Base-by-base conservation (phyloP, 768 basidiomycete species). In the Mycena albidolilacea region DNA sequence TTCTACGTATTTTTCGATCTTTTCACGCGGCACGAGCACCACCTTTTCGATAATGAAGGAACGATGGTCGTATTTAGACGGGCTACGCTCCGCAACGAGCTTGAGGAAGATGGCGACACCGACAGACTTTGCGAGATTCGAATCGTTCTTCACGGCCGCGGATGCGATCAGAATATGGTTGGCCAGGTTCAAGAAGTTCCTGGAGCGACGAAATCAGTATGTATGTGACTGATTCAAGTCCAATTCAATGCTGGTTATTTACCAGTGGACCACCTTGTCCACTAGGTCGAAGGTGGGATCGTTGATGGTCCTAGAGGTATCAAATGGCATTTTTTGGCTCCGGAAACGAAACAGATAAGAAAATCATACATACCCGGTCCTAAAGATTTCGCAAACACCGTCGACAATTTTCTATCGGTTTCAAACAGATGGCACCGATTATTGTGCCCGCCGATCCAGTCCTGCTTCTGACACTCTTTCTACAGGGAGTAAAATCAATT, bases 11-110 rank as follows among this genome's bases (percentile, higher is more conserved):
- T 50, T 69, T 41, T 10, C 12, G 17, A 0, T 10, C 30, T 12
- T 48, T 63, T 7, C 69, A 35, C 48, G 48, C 48, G 48, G 19
- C 6, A 50, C 7, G n/a, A 50, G 8, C 35, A 12, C 2, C 58
- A 15, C 7, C 57, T 7, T 7, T 7, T 69, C 61, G 68, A 69
- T 69, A 1, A 69, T 57, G 52, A 69, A 69, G 35, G 68, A 23
- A 23, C 68, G 68, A 19, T 69, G 38, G 35, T 69, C 61, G 60
- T 63, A 69, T 57, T 69, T 69, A 19, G 68, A 63, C 30, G 23
- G 39, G 4, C 15, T 44, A 14, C 60, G 68, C 2, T 63, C 52
- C 7, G 10, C 52, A 37, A 44, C 52, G 17, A 43, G 11, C 43
- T 17, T 30, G 10, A 69, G 21, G 38, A 43, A 55, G 23, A 69